Conservation (phyloP, 768 basidiomycete species). For the Punctularia strigosozonata region DNA sequence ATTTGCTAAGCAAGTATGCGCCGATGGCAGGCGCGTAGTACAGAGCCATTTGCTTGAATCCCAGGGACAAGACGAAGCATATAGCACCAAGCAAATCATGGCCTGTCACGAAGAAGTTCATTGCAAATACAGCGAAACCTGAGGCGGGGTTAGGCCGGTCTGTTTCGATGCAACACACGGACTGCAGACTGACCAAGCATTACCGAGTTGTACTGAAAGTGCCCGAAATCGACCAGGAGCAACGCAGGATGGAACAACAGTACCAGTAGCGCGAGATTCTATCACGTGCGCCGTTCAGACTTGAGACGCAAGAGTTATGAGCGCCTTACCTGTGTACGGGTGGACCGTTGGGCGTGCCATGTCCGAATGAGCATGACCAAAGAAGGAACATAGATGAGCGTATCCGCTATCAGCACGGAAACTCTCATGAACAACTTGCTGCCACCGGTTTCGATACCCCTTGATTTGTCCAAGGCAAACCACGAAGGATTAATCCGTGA, state of each 20-base stretch:
- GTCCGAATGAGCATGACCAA: constrained; percentile 50
- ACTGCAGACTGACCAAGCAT: constrained; percentile 59
- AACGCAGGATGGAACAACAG: constrained; percentile 78
- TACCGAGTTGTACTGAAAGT: constrained; percentile 92
- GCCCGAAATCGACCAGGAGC: constrained; percentile 80
- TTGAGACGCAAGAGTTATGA: not conserved
- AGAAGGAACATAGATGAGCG: constrained; percentile 65
- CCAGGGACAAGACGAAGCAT: constrained; percentile 72
- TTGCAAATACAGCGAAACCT: constrained; percentile 61
- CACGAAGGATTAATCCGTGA: constrained; percentile 42
- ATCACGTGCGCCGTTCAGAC: not conserved
- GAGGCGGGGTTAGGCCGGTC: not conserved
- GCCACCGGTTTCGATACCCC: constrained; percentile 55
- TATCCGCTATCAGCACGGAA: constrained; percentile 60
- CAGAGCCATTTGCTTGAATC: constrained; percentile 94
- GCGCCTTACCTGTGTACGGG: constrained; percentile 59
- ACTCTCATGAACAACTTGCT: constrained; percentile 74
- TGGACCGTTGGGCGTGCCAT: constrained; percentile 62
- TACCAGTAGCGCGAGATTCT: constrained; percentile 60
- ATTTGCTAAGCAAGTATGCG: constrained; percentile 82
- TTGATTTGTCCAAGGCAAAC: constrained; percentile 60
- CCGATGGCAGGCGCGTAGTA: constrained; percentile 94
- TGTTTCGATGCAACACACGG: not conserved
- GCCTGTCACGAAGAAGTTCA: constrained; percentile 58
- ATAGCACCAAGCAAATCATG: constrained; percentile 68